phyloP scores from a whole-genome alignment of 2,329 filamentous ascomycete species.

The Botryotinia convoluta region DNA sequence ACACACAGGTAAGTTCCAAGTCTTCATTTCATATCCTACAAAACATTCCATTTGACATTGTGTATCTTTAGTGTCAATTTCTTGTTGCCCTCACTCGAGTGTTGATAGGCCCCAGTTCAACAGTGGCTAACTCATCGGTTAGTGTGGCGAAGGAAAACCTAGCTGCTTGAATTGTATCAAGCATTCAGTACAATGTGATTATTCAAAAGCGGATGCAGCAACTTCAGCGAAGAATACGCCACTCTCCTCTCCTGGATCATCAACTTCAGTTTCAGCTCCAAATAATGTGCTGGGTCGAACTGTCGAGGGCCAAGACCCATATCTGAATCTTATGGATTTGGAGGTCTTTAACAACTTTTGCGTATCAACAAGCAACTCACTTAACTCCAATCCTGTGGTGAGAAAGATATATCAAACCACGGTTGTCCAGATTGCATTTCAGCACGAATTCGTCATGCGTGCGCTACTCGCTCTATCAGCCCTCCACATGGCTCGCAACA shows the following conservation, averaged over 20 bases:
- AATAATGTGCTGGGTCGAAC: background rate
- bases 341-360: conserved; percentile 52
- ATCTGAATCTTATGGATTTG: conserved; percentile 39
- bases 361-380: conserved; percentile 46
- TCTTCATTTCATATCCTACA: background rate
- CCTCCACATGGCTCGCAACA: conserved; percentile 45
- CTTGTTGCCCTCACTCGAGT: background rate
- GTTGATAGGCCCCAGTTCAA: background rate
- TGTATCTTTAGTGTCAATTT: background rate
- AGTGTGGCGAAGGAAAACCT: conserved; percentile 25
- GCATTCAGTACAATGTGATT: conserved; percentile 20
- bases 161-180: conserved; percentile 22
- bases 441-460: conserved; percentile 46
- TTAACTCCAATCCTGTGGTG: conserved; percentile 42
- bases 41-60: background rate
- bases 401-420: conserved; percentile 46
- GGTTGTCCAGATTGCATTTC: conserved; percentile 44
- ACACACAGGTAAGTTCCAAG: background rate
- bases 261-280: background rate
- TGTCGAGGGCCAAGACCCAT: background rate
- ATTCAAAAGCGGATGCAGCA: background rate
- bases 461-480: conserved; percentile 47
- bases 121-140: conserved; percentile 21
- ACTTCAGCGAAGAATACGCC: background rate
- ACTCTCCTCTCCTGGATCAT: background rate